phyloP scores from a whole-genome alignment of 352 stramenopile genomes.

The Globisporangium nodosum region DNA sequence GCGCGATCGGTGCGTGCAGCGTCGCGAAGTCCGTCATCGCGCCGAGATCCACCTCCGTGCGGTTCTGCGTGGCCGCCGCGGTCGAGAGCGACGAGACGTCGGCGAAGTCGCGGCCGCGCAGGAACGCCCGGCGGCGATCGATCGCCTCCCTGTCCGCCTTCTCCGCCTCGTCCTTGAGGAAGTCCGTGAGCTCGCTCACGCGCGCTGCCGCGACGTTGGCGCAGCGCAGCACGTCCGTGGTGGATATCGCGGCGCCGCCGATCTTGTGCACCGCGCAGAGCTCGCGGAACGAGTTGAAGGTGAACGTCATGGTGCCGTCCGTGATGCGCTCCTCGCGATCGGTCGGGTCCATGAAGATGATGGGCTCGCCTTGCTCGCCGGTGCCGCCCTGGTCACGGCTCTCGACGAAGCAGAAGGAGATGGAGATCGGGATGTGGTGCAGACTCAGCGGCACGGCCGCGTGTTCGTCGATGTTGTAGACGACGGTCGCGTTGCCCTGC shows the following conservation, averaged over 20 bases:
- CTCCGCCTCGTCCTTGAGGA: slow-evolving; percentile 71
- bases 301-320: slow-evolving; percentile 85
- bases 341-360: slow-evolving; percentile 88
- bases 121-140: slow-evolving; percentile 54
- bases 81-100: slow-evolving; percentile 45
- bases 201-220: slow-evolving; percentile 75
- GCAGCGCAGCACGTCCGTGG: slow-evolving; percentile 63
- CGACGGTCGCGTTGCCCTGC: slow-evolving; percentile 40
- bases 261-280: slow-evolving; percentile 89
- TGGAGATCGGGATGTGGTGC: slow-evolving; percentile 94
- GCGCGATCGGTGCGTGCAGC: slow-evolving; percentile 68
- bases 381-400: slow-evolving; percentile 20
- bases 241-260: slow-evolving; percentile 67
- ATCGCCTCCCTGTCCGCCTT: slow-evolving; percentile 66
- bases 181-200: slow-evolving; percentile 67
- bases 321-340: slow-evolving; percentile 87
- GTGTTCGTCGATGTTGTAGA: slow-evolving; percentile 87
- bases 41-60: slow-evolving; percentile 62
- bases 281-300: slow-evolving; percentile 90
- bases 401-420: slow-evolving; percentile 90
- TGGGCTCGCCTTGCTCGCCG: slow-evolving; percentile 20
- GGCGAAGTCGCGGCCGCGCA: slow-evolving; percentile 67
- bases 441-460: slow-evolving; percentile 90
- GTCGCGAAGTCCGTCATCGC: slow-evolving; percentile 78
- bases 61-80: slow-evolving; percentile 19